phyloP scores from a whole-genome alignment of 805 yeast species.

The Cyberlindnera bimundalis region DNA sequence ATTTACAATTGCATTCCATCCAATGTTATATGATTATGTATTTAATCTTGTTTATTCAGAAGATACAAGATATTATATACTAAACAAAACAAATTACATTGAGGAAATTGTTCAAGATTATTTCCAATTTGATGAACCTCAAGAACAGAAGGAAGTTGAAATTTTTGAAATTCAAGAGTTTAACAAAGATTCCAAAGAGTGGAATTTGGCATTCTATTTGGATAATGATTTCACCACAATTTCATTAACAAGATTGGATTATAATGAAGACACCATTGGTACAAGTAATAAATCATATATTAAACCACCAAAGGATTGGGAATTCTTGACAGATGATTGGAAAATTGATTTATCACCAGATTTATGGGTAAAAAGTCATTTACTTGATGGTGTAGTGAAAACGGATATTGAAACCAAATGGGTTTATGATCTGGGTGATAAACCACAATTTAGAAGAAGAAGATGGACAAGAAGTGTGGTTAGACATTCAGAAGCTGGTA shows the following conservation, averaged over 20 bases:
- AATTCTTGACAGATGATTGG: conserved; percentile 53
- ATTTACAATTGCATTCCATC: conserved; percentile 44
- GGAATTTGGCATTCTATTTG: conserved; percentile 63
- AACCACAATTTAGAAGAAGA: conserved; percentile 51
- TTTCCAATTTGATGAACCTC: conserved; percentile 37
- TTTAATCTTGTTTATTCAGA: conserved; percentile 53
- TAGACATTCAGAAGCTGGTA: conserved; percentile 22
- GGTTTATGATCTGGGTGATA: conserved; percentile 62
- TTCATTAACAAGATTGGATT: conserved; percentile 33
- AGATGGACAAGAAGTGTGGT: conserved; percentile 55
- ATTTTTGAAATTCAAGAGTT: conserved; percentile 65
- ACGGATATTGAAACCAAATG: conserved; percentile 77
- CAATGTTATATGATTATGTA: conserved; percentile 44
- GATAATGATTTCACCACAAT: conserved; percentile 52
- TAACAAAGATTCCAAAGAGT: conserved; percentile 45
- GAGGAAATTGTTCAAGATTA: conserved; percentile 43
- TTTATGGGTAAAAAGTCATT: conserved; percentile 56
- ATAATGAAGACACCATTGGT: conserved; percentile 2
- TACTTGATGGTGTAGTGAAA: conserved; percentile 47
- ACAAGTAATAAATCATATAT: conserved; percentile 27
- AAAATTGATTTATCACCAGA: conserved; percentile 58
- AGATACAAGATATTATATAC: conserved; percentile 53
- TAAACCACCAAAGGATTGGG: conserved; percentile 60
- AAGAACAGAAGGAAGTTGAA: conserved; percentile 51
- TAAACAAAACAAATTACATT: conserved; percentile 45